phyloP scores from a whole-genome alignment of 306 rosid genomes.

The Cucumis melo region DNA sequence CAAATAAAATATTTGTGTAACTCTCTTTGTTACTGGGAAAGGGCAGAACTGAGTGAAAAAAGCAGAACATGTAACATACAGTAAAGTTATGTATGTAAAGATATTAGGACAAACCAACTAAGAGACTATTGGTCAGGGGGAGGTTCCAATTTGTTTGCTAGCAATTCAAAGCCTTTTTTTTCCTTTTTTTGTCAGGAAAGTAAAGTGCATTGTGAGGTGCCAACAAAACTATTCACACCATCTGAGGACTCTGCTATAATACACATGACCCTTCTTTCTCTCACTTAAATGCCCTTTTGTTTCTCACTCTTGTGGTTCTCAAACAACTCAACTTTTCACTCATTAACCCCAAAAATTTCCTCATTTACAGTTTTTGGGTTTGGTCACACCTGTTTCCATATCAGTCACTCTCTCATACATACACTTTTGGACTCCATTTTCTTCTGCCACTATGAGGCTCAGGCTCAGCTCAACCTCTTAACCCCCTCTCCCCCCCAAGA shows the following conservation, averaged over 20 bases:
- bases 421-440: slow-evolving; percentile 9
- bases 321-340: slow-evolving; percentile 40
- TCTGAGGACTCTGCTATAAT: not conserved
- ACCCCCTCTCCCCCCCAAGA: not conserved
- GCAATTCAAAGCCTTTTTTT: slow-evolving; percentile 41
- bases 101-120: slow-evolving; percentile 22
- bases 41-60: not conserved
- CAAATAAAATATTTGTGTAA: not conserved
- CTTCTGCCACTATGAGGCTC: not conserved
- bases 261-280: not conserved
- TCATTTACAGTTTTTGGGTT: slow-evolving; percentile 8
- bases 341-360: slow-evolving; percentile 32
- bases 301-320: slow-evolving; percentile 18
- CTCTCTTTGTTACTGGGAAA: not conserved
- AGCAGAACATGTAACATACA: not conserved
- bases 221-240: not conserved
- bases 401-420: slow-evolving; percentile 17
- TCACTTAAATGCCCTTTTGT: not conserved
- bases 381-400: slow-evolving; percentile 28
- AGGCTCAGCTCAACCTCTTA: not conserved
- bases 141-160: slow-evolving; percentile 40
- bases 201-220: slow-evolving; percentile 5
- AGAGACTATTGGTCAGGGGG: slow-evolving; percentile 36
- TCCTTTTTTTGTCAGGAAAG: not conserved
- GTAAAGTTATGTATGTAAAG: not conserved